A percentile compares a stretch with the other conserved stretches of the same genome.
Evolutionary conservation across 2,329 filamentous ascomycete species (phyloP).

Genomic region (Aspergillus niger): DNA sequence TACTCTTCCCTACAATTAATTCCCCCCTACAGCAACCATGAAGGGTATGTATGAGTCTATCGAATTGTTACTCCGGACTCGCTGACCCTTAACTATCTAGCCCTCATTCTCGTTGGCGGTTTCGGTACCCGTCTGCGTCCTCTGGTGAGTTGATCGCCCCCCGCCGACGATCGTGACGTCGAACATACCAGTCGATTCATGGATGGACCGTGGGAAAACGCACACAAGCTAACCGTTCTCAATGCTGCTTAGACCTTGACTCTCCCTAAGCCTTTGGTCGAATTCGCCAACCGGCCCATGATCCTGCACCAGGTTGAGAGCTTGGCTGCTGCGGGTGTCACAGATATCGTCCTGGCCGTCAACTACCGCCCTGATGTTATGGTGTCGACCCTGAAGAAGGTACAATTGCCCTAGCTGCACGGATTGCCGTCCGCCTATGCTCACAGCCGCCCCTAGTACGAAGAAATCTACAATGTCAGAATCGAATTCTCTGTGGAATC

Average conservation of each 20-base stretch:
- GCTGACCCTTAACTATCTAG: constrained; percentile 49
- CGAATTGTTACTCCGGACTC: background rate
- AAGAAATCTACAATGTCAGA: constrained; percentile 86
- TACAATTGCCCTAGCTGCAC: constrained; percentile 44
- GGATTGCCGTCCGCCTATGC: background rate
- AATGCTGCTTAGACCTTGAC: constrained; percentile 73
- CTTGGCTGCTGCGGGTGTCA: constrained; percentile 88
- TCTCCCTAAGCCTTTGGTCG: constrained; percentile 93
- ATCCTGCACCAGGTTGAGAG: constrained; percentile 97
- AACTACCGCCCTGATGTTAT: constrained; percentile 99
- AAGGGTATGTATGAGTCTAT: constrained; percentile 16
- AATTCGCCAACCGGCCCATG: constrained; percentile 99
- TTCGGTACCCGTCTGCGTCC: constrained; percentile 97
- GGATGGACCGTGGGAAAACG: background rate
- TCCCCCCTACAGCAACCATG: constrained; percentile 17
- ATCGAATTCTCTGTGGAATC: constrained; percentile 97
- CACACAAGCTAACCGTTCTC: constrained; percentile 18
- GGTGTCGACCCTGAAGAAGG: constrained; percentile 89
- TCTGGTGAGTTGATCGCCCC: constrained; percentile 64
- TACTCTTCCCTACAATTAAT: constrained; percentile 9
- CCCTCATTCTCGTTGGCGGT: constrained; percentile 97
- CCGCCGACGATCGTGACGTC: constrained; percentile 19
- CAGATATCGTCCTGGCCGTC: constrained; percentile 95
- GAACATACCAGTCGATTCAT: constrained; percentile 4
- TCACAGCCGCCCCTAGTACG: constrained; percentile 62